Conservation (phyloP, 1,139 yeast species). For the Taphrina populina region DNA sequence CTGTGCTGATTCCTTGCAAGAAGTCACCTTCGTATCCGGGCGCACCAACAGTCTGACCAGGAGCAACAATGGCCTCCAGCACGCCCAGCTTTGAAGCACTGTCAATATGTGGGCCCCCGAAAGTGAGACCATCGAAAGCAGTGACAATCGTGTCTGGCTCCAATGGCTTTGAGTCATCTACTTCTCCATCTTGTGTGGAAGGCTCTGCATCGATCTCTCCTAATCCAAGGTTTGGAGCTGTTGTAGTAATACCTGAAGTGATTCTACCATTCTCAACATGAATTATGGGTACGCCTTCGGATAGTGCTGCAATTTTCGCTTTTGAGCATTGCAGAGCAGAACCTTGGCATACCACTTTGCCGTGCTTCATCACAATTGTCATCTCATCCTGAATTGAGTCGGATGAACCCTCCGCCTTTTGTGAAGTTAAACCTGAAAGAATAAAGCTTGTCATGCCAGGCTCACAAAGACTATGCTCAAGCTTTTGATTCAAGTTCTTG, state of each 20-base stretch:
- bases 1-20: constrained; percentile 17
- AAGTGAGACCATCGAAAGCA: constrained; percentile 8
- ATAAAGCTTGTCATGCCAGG: not conserved
- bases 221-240: constrained; percentile 13
- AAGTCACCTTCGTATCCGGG: constrained; percentile 8
- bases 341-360: constrained; percentile 6
- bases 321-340: not conserved
- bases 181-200: constrained; percentile 12
- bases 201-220: constrained; percentile 14
- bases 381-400: no score
- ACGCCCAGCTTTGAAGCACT: constrained; percentile 18
- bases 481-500: not conserved
- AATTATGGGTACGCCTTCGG: not conserved
- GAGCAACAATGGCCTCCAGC: constrained; percentile 2
- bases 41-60: not conserved
- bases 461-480: not conserved
- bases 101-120: constrained; percentile 18
- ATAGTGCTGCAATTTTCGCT: not conserved
- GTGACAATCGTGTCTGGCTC: constrained; percentile 8
- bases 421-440: not conserved
- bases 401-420: not conserved
- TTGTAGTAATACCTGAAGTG: constrained; percentile 5
- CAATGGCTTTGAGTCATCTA: constrained; percentile 11
- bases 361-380: not conserved
- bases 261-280: not conserved